phyloP scores from a whole-genome alignment of 805 yeast species.

The Babjeviella inositovora region DNA sequence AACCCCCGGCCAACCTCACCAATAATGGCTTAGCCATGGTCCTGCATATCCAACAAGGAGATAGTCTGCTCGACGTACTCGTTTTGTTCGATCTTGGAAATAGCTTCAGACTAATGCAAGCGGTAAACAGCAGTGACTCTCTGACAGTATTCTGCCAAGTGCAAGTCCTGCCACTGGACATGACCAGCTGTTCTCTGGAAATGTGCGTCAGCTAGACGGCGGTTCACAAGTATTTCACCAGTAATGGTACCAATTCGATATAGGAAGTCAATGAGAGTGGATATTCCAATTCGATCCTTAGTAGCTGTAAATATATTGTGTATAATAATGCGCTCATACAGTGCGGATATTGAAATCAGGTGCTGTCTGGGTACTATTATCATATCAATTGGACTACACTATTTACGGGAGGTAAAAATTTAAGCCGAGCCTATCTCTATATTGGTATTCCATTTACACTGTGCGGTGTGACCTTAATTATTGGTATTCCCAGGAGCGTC shows the following conservation, averaged over 20 bases:
- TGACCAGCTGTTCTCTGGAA: constrained; percentile 13
- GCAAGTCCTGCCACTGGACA: constrained; percentile 13
- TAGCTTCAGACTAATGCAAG: constrained; percentile 9
- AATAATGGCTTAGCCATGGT: constrained; percentile 10
- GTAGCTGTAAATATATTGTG: too few relatives aligned
- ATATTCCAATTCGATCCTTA: too few relatives aligned
- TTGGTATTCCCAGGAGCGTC: too few relatives aligned
- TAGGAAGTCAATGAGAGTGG: too few relatives aligned
- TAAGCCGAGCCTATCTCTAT: too few relatives aligned
- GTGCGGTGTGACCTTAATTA: too few relatives aligned
- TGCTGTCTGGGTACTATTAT: too few relatives aligned
- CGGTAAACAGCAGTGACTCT: constrained; percentile 11
- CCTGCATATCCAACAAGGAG: constrained; percentile 9
- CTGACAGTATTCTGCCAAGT: constrained; percentile 10
- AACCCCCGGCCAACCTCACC: constrained; percentile 11
- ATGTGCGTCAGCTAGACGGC: constrained; percentile 12
- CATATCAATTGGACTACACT: too few relatives aligned
- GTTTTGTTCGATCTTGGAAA: constrained; percentile 9
- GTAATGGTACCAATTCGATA: constrained; percentile 16
- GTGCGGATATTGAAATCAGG: too few relatives aligned
- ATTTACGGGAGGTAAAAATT: too few relatives aligned
- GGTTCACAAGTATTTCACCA: constrained; percentile 17
- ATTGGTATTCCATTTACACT: too few relatives aligned
- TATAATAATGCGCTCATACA: too few relatives aligned
- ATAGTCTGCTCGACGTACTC: constrained; percentile 11